A percentile compares a stretch with the other conserved stretches of the same genome.
These are phyloP conservation scores for Amanita muscaria DNA, from an alignment of 768 basidiomycete genomes.

Conservation along the genomic window DNA sequence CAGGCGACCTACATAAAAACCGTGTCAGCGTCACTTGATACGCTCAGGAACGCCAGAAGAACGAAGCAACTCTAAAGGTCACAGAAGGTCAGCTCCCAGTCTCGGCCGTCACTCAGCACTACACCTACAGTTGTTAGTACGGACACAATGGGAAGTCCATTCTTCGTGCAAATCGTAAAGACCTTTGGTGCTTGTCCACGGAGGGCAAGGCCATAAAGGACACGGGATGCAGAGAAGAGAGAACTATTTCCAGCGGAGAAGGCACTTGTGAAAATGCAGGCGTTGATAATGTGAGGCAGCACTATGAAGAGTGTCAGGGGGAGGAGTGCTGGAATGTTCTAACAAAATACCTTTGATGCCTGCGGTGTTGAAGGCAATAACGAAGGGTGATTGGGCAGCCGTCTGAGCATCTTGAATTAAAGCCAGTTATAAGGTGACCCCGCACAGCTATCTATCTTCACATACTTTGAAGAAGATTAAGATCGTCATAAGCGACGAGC, in stretches of 20 bases:
- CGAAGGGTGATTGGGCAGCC: constrained; percentile 78
- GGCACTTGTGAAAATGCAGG: constrained; percentile 58
- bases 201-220: constrained; percentile 43
- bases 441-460: not conserved
- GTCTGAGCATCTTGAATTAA: constrained; percentile 40
- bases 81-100: no score
- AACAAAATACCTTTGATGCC: constrained; percentile 50
- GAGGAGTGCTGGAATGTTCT: not conserved
- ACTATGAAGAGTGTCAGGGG: constrained; percentile 21
- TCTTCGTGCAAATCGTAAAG: constrained; percentile 36
- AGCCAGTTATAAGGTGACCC: not conserved
- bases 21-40: constrained; percentile 43
- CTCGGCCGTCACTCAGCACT: no score
- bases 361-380: constrained; percentile 67
- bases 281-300: constrained; percentile 66
- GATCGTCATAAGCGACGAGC: constrained; percentile 66
- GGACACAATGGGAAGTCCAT: constrained; percentile 38
- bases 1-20: constrained; percentile 41
- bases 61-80: constrained; percentile 30
- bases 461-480: constrained; percentile 33
- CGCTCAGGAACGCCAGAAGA: constrained; percentile 56
- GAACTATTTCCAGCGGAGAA: constrained; percentile 67
- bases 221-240: constrained; percentile 46
- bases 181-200: constrained; percentile 41
- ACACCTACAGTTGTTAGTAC: constrained; percentile 28